These are phyloP conservation scores for Leavenworthia alabamica DNA, from an alignment of 345 rosid species.

Conservation along the genomic window DNA sequence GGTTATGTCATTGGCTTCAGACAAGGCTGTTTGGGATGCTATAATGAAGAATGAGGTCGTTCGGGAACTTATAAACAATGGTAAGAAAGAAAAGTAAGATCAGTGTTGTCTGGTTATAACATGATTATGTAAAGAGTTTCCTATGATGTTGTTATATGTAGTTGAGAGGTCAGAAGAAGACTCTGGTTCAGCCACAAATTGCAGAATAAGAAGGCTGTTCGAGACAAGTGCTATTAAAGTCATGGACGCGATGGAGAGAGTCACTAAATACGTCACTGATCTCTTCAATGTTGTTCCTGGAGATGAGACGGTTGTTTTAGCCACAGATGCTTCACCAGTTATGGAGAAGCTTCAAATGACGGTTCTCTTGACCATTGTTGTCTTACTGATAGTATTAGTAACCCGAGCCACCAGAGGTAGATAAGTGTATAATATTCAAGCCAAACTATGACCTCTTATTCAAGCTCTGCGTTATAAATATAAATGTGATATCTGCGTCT, in stretches of 20 bases:
- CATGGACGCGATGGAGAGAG: slow-evolving; percentile 42
- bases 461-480: background rate
- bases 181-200: slow-evolving; percentile 32
- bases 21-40: slow-evolving; percentile 82
- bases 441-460: background rate
- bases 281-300: slow-evolving; percentile 37
- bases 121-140: background rate
- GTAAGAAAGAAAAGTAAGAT: background rate
- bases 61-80: slow-evolving; percentile 43
- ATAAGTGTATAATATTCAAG: background rate
- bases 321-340: slow-evolving; percentile 32
- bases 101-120: background rate
- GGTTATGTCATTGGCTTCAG: slow-evolving; percentile 79
- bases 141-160: slow-evolving; percentile 6
- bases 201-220: slow-evolving; percentile 46
- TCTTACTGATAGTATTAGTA: slow-evolving; percentile 65
- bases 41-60: slow-evolving; percentile 73
- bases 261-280: slow-evolving; percentile 41
- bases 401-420: slow-evolving; percentile 42
- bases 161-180: slow-evolving; percentile 35
- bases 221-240: slow-evolving; percentile 40
- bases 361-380: slow-evolving; percentile 58
- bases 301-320: slow-evolving; percentile 28
- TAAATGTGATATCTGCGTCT: background rate
- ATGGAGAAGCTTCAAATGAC: slow-evolving; percentile 62